Percentiles rank a stretch among this genome's conserved stretches.
Evolutionary conservation across 2,329 filamentous ascomycete genomes (phyloP).

Genomic region (Stemphylium lycopersici): DNA sequence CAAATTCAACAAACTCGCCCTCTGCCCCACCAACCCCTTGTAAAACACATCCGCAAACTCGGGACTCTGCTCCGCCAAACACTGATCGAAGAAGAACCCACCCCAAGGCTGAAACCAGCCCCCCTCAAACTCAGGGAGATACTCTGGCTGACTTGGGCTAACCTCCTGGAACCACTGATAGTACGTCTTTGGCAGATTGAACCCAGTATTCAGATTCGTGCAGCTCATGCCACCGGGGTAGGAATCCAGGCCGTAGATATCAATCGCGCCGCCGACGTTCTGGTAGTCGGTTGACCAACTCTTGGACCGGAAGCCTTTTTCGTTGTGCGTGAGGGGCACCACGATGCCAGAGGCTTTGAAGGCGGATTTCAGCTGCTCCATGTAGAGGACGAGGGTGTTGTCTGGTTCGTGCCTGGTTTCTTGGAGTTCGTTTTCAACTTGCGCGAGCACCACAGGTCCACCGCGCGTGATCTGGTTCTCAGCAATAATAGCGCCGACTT

Average conservation of each 20-base stretch:
- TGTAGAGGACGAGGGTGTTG: slow-evolving; percentile 58
- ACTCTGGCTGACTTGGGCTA: slow-evolving; percentile 60
- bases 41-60: slow-evolving; percentile 63
- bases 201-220: slow-evolving; percentile 57
- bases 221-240: slow-evolving; percentile 59
- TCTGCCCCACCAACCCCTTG: slow-evolving; percentile 61
- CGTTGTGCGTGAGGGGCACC: slow-evolving; percentile 59
- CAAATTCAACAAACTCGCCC: slow-evolving; percentile 56
- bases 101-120: slow-evolving; percentile 63
- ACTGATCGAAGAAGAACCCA: slow-evolving; percentile 59
- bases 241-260: slow-evolving; percentile 57
- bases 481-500: slow-evolving; percentile 57
- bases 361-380: slow-evolving; percentile 58
- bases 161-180: slow-evolving; percentile 65
- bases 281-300: slow-evolving; percentile 64
- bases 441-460: slow-evolving; percentile 59
- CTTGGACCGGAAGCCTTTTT: slow-evolving; percentile 56
- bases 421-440: slow-evolving; percentile 62
- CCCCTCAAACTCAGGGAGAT: slow-evolving; percentile 61
- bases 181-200: slow-evolving; percentile 60
- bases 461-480: slow-evolving; percentile 59
- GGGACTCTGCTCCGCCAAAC: slow-evolving; percentile 53
- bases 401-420: slow-evolving; percentile 52
- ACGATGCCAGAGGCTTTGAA: slow-evolving; percentile 56
- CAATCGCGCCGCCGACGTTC: slow-evolving; percentile 61